These are phyloP conservation scores for Penicillium ucsense DNA, from an alignment of 495 filamentous ascomycete genomes.

Conservation along the genomic window DNA sequence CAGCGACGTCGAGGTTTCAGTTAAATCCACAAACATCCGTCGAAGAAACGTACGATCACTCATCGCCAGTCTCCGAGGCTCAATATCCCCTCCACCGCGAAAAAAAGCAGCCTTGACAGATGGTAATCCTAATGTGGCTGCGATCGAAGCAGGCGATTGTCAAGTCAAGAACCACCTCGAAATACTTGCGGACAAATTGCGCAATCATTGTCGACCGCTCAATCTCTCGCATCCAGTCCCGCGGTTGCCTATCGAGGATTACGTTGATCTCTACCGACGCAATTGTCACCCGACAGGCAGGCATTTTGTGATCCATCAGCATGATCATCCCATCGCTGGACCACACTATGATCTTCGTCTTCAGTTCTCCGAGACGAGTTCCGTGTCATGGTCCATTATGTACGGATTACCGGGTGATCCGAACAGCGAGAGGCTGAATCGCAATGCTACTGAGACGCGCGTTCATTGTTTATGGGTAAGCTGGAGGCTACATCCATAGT, in stretches of 20 bases:
- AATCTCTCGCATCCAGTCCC: slow-evolving; percentile 11
- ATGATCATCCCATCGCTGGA: slow-evolving; percentile 59
- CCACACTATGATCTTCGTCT: slow-evolving; percentile 56
- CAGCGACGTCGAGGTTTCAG: not conserved
- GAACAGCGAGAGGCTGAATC: slow-evolving; percentile 44
- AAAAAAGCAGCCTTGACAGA: not conserved
- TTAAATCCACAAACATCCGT: not conserved
- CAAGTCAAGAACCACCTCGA: slow-evolving; percentile 43
- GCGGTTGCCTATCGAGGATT: slow-evolving; percentile 35
- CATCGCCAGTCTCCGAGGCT: slow-evolving; percentile 4
- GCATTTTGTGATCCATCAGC: slow-evolving; percentile 61
- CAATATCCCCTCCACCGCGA: slow-evolving; percentile 11
- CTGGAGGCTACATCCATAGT: not conserved
- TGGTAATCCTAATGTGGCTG: slow-evolving; percentile 21
- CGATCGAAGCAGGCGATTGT: slow-evolving; percentile 49
- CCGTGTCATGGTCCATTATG: slow-evolving; percentile 55
- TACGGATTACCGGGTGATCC: slow-evolving; percentile 57
- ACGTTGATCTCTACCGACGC: slow-evolving; percentile 41
- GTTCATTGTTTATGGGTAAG: slow-evolving; percentile 58
- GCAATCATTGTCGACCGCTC: slow-evolving; percentile 7
- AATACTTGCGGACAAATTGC: slow-evolving; percentile 39
- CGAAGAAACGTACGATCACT: not conserved
- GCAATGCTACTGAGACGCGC: slow-evolving; percentile 59
- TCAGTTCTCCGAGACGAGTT: slow-evolving; percentile 55
- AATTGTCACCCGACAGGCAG: slow-evolving; percentile 39